Conservation (phyloP, 495 filamentous ascomycete genomes). For the Podospora tetraspora region DNA sequence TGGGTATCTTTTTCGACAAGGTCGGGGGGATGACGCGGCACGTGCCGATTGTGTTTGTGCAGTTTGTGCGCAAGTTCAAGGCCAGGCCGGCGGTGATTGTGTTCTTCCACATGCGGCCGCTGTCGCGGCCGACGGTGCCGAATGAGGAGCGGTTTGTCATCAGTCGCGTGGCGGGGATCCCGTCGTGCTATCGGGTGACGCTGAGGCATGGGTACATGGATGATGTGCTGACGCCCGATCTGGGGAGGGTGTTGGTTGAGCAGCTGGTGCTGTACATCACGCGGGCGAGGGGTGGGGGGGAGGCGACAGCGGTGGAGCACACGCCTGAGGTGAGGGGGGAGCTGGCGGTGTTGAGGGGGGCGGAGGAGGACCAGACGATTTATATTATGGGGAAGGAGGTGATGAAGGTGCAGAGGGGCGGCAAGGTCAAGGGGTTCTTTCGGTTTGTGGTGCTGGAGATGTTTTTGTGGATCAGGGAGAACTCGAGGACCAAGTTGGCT, state of each 20-base stretch:
- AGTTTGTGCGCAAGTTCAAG: constrained; percentile 55
- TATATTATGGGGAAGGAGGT: constrained; percentile 67
- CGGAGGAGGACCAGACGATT: constrained; percentile 50
- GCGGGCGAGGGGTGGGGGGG: constrained; percentile 35
- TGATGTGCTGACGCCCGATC: constrained; percentile 51
- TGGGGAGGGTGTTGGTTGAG: constrained; percentile 50
- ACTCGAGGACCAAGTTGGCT: constrained; percentile 57
- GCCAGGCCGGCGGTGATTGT: constrained; percentile 48
- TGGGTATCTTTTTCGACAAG: constrained; percentile 61
- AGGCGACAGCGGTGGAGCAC: constrained; percentile 21
- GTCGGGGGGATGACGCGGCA: constrained; percentile 32
- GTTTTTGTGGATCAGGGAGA: constrained; percentile 66
- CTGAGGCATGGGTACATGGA: constrained; percentile 63
- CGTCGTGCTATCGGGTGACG: constrained; percentile 56
- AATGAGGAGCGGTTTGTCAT: constrained; percentile 33
- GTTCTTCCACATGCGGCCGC: constrained; percentile 54
- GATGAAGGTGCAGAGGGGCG: constrained; percentile 42
- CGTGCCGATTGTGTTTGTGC: constrained; percentile 51
- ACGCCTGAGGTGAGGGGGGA: constrained; percentile 30
- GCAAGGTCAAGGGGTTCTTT: constrained; percentile 34
- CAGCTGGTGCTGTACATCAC: constrained; percentile 36
- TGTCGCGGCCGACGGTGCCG: constrained; percentile 43
- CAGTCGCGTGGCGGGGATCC: constrained; percentile 34
- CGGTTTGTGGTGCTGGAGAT: constrained; percentile 48
- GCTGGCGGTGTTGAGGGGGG: constrained; percentile 43